Evolutionary conservation across 1,284 basidiomycete genomes (phyloP).

Genomic region (Apiotrichum montevideense): DNA sequence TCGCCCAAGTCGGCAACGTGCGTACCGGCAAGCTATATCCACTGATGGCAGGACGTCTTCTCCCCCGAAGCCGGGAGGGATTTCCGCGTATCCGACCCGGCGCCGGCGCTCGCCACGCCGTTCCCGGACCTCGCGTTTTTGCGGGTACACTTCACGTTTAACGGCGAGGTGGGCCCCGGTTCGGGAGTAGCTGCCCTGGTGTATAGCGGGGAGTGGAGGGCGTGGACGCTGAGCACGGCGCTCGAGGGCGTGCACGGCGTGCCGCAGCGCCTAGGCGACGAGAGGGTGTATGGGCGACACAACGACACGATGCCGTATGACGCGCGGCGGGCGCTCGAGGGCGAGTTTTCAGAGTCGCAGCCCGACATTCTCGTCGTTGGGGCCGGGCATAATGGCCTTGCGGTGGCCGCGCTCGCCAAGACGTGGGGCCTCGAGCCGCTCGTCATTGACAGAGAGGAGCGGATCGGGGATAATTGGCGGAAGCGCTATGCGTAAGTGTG

Average conservation of each 20-base stretch:
- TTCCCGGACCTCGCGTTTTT: slow-evolving; percentile 59
- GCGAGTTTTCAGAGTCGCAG: slow-evolving; percentile 43
- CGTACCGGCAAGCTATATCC: background rate
- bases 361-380: slow-evolving; percentile 46
- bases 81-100: slow-evolving; percentile 40
- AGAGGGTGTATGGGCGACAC: slow-evolving; percentile 38
- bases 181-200: slow-evolving; percentile 57
- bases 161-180: slow-evolving; percentile 52
- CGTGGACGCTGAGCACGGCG: slow-evolving; percentile 55
- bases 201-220: slow-evolving; percentile 56
- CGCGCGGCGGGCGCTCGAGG: slow-evolving; percentile 39
- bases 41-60: slow-evolving; percentile 42
- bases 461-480: slow-evolving; percentile 59
- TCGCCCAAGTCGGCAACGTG: slow-evolving; percentile 25
- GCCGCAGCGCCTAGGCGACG: slow-evolving; percentile 49
- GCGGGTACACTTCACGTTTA: slow-evolving; percentile 56
- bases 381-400: slow-evolving; percentile 61
- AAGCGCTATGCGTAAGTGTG: slow-evolving; percentile 50
- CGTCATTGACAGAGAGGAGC: slow-evolving; percentile 54
- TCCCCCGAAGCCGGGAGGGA: slow-evolving; percentile 45
- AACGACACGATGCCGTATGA: slow-evolving; percentile 22
- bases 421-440: slow-evolving; percentile 53
- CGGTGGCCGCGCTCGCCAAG: slow-evolving; percentile 57
- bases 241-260: slow-evolving; percentile 55
- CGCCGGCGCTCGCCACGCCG: slow-evolving; percentile 47